Evolutionary conservation across 495 filamentous ascomycete species (phyloP), one percentile per base, ranked within the genome.

Genomic region (Penicillium bialowiezense): DNA sequence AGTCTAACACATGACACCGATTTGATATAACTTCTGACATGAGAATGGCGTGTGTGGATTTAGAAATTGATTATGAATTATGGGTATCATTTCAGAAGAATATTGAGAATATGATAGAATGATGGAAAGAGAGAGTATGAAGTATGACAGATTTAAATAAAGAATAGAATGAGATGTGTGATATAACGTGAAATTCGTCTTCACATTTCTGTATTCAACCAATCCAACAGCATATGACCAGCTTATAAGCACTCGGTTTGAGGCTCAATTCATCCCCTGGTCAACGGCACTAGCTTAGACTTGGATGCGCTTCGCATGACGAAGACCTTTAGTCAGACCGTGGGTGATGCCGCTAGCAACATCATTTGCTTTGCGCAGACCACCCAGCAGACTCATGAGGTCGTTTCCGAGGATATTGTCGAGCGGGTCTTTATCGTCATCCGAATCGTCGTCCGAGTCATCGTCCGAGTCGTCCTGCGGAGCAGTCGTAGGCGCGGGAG

Each of bases 301-400:
- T 10, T 35, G 18, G 26, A 14, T 48, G 1, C 45, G 45, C 26
- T 32, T 10, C 14, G 3, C 26, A 21, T n/a, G 35, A 12, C 36
- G 7, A 19, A 48, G 45, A 10, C 9, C 29, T 2, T 31, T 18
- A 9, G 47, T 49, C 9, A 62, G 35, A 14, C 43, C 48, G 3
- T 59, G 28, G 8, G 50, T 37, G 12, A 59, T 10, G 28, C 50
- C 37, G 1, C 29, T 13, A 2, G 47, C 44, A 21, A 34, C 21
- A 7, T 28, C 24, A 31, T 64, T 59, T 10, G 61, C 61, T 2
- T 56, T 7, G 14, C 48, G 44, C 10, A 64, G 37, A 18, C 58
- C 55, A 13, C 42, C 24, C 7, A 64, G 48, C 3, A 64, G 40
- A 28, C 52, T 39, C 3, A 64, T 42, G 20, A 64, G 52, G 32